phyloP scores from a whole-genome alignment of 2,329 filamentous ascomycete genomes.

The Hypoxylon sp. region DNA sequence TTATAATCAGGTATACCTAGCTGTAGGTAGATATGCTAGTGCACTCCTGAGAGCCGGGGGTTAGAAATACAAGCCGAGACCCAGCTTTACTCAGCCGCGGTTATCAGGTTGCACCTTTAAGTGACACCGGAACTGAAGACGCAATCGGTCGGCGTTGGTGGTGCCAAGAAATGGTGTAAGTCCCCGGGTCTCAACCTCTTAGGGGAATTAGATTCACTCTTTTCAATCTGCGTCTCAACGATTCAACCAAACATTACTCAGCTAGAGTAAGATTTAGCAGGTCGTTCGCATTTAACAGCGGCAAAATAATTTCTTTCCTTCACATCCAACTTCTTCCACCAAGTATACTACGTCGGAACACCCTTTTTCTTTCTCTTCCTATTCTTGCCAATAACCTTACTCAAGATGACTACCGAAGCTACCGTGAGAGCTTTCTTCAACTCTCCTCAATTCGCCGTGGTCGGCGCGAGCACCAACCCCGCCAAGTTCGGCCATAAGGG shows the following conservation, averaged over 20 bases:
- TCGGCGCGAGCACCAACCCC: constrained; percentile 87
- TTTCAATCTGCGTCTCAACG: constrained; percentile 33
- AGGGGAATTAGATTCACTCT: constrained; percentile 14
- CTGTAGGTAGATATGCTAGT: too few species aligned
- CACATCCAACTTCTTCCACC: constrained; percentile 12
- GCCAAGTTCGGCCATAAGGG: constrained; percentile 91
- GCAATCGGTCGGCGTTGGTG: constrained; percentile 34
- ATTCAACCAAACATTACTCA: constrained; percentile 39
- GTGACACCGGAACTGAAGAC: constrained; percentile 23
- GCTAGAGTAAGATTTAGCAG: constrained; percentile 8
- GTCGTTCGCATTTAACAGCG: constrained; percentile 33
- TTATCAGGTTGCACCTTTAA: constrained; percentile 21
- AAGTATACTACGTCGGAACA: constrained; percentile 26
- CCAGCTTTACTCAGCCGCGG: constrained; percentile 33
- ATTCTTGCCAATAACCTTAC: constrained; percentile 14
- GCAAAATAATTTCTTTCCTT: constrained; percentile 13
- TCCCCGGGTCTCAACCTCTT: constrained; percentile 19
- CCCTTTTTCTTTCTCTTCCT: not conserved
- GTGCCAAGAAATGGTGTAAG: constrained; percentile 27
- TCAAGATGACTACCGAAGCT: constrained; percentile 74
- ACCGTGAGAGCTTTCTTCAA: constrained; percentile 84
- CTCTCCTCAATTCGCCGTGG: constrained; percentile 84
- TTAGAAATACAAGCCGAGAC: constrained; percentile 20
- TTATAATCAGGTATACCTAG: too few species aligned
- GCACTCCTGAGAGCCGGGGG: constrained; percentile 2